Base-by-base conservation (phyloP, 2,329 filamentous ascomycete genomes). In the Sporothrix inflata region DNA sequence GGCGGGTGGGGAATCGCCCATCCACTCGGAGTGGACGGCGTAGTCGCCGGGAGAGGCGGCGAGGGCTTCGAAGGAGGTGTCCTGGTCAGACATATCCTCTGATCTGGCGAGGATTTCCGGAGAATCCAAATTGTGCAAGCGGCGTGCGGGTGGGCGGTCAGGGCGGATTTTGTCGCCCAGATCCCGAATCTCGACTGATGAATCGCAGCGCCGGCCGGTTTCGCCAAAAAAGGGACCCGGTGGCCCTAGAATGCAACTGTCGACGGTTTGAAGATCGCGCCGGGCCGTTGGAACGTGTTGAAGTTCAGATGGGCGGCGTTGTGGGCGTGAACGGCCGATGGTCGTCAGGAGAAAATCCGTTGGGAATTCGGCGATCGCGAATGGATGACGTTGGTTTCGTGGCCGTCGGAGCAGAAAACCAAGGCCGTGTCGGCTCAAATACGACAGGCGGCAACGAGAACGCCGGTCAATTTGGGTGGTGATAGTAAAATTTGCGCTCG, bases 11-110 rank as follows among this genome's bases (percentile, higher is more conserved):
- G 75, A 76, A 21, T 76, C 75, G 60, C 75, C 75, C 67, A 76
- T 76, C 75, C 75, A 76, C 51, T 76, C 75, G 16, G 75, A 76
- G 71, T 76, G 73, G 70, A 76, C 60, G 24, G 74, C 75, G 66
- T 71, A 74, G 71, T 74, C 75, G 71, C 73, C 74, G n/a, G 75
- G 72, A 40, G 75, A 75, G 49, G 74, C 74, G 69, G 73, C 74
- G 63, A 76, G 73, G 60, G 75, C 74, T 74, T 76, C 75, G 69
- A 76, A 75, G 12, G 75, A 71, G 19, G 72, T 74, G 66, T 75
- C 74, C 53, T 74, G 72, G 34, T 68, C 42, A 45, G 75, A 74
- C 75, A 75, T 76, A 38, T 49, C 74, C 71, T 68, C 66, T 47
- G 42, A 69, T 72, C 40, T 40, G 21, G 11, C 47, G 66, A 27